Conservation (phyloP, 495 filamentous ascomycete species). For the Talaromyces adpressus region DNA sequence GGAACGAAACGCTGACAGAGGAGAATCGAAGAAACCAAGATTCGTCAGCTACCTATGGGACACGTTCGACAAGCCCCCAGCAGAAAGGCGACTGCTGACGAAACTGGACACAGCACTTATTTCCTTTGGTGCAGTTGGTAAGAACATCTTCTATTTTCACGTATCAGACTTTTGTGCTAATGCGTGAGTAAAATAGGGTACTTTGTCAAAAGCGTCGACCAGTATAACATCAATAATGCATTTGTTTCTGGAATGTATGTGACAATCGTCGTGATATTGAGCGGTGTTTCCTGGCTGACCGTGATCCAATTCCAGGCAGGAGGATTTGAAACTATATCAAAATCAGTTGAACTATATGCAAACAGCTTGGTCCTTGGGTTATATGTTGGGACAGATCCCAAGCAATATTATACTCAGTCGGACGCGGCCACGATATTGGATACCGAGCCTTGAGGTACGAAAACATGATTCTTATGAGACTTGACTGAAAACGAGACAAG, state of each 20-base stretch:
- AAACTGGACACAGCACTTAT: conserved; percentile 53
- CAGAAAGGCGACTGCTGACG: conserved; percentile 51
- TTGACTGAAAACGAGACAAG: neutral
- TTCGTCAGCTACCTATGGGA: conserved; percentile 51
- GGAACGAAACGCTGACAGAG: conserved; percentile 10
- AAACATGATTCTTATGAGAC: neutral
- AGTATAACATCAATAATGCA: conserved; percentile 51
- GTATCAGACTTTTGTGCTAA: neutral
- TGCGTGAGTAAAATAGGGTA: conserved; percentile 27
- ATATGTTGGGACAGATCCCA: conserved; percentile 56
- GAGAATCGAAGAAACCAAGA: conserved; percentile 23
- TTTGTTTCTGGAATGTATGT: conserved; percentile 42
- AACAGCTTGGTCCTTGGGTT: conserved; percentile 55
- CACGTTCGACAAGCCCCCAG: conserved; percentile 52
- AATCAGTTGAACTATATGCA: conserved; percentile 47
- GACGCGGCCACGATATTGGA: conserved; percentile 51
- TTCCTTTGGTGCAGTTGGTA: conserved; percentile 45
- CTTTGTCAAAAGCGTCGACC: conserved; percentile 54
- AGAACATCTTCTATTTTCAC: neutral
- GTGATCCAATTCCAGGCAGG: conserved; percentile 40
- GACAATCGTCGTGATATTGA: neutral
- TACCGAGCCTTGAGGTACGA: conserved; percentile 41
- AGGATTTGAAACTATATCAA: conserved; percentile 50
- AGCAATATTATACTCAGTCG: conserved; percentile 51
- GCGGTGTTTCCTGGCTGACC: neutral